These are phyloP conservation scores for Fusarium sp. DNA, from an alignment of 2,329 filamentous ascomycete genomes.

Conservation along the genomic window DNA sequence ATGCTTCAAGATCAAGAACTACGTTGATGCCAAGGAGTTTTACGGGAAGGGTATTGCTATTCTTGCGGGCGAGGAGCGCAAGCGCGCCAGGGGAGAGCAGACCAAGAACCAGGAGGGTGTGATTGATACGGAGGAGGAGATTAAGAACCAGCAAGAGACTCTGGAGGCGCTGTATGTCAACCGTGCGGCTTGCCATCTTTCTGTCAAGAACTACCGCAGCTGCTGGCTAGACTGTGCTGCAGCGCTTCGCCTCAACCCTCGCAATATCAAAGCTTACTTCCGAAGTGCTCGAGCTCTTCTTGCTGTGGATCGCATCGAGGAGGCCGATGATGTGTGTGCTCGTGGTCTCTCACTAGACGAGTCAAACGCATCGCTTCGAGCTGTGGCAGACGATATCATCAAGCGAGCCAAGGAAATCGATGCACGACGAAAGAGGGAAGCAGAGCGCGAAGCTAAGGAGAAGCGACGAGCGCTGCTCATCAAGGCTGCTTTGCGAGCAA, in stretches of 20 bases:
- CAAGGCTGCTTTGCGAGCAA: constrained; percentile 71
- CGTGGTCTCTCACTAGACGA: constrained; percentile 79
- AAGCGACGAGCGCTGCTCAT: constrained; percentile 71
- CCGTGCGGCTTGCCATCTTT: constrained; percentile 88
- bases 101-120: constrained; percentile 47
- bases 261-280: constrained; percentile 91
- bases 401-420: constrained; percentile 66
- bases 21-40: constrained; percentile 88
- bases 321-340: constrained; percentile 83
- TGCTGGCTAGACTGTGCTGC: constrained; percentile 87
- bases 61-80: constrained; percentile 71
- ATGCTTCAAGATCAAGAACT: constrained; percentile 77
- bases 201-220: constrained; percentile 87
- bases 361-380: constrained; percentile 73
- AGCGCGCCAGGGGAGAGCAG: constrained; percentile 57
- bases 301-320: constrained; percentile 78
- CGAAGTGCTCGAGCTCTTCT: constrained; percentile 83
- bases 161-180: constrained; percentile 86
- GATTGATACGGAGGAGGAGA: constrained; percentile 63
- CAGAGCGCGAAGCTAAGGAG: constrained; percentile 64
- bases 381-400: constrained; percentile 71
- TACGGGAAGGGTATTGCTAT: constrained; percentile 88
- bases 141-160: constrained; percentile 68
- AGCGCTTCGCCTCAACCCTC: constrained; percentile 80
- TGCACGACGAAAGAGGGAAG: constrained; percentile 65